Evolutionary conservation across 2,329 filamentous ascomycete species (phyloP).

Genomic region (Botrytis hyacinthi): DNA sequence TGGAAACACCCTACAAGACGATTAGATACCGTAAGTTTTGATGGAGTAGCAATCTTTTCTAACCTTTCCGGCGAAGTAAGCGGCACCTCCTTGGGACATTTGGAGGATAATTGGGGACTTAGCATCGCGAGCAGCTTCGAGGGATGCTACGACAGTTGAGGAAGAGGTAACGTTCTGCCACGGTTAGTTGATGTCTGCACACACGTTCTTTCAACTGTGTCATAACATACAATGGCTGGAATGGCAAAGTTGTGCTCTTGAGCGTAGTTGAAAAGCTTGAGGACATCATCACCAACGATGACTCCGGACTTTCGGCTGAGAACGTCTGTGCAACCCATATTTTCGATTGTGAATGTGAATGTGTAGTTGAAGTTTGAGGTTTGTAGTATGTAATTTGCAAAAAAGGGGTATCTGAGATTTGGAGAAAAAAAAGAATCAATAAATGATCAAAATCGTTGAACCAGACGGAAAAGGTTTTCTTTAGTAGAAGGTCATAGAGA

Average conservation of each 20-base stretch:
- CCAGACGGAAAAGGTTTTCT: constrained; percentile 19
- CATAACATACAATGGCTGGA: constrained; percentile 65
- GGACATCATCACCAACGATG: constrained; percentile 66
- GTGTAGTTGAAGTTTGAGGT: constrained; percentile 21
- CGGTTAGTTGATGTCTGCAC: constrained; percentile 12
- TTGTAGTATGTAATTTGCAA: constrained; percentile 20
- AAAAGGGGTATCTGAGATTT: constrained; percentile 15
- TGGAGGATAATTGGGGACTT: constrained; percentile 93
- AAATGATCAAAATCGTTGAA: constrained; percentile 10
- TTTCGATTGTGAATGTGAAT: constrained; percentile 26
- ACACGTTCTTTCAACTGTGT: background rate
- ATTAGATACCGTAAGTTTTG: constrained; percentile 20
- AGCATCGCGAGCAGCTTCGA: constrained; percentile 91
- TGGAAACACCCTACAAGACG: constrained; percentile 64
- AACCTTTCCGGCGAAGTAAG: constrained; percentile 87
- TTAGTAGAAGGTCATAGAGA: constrained; percentile 8
- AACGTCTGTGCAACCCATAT: constrained; percentile 51
- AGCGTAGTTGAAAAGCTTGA: constrained; percentile 81
- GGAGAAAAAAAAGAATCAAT: constrained; percentile 21
- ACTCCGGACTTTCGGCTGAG: constrained; percentile 64
- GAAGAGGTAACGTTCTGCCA: constrained; percentile 84
- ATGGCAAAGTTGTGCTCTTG: constrained; percentile 87
- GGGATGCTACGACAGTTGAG: constrained; percentile 78
- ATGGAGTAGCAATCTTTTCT: background rate
- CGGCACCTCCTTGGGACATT: constrained; percentile 88